Conservation (phyloP, 202 grass and related monocot species). For the Saccharum hybrid region DNA sequence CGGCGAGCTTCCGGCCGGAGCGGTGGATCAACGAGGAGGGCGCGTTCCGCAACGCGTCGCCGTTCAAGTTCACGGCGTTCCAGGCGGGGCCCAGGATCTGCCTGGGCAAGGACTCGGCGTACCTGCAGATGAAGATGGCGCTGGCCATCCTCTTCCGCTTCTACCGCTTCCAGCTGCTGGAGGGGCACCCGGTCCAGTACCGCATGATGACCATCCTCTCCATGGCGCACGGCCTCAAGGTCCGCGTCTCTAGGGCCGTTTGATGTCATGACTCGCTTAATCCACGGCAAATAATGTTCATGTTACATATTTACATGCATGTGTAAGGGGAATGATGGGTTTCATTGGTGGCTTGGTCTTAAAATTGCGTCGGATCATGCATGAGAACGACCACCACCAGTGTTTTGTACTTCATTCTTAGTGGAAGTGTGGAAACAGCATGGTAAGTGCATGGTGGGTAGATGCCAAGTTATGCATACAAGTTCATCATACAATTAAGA, state of each 20-base stretch:
- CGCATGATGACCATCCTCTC: conserved; percentile 97
- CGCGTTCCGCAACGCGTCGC: conserved; percentile 70
- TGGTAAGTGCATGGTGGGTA: too few relatives aligned
- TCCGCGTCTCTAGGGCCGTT: conserved; percentile 59
- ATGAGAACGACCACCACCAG: too few relatives aligned
- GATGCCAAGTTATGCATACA: too few relatives aligned
- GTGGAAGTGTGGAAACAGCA: too few relatives aligned
- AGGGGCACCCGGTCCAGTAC: conserved; percentile 77
- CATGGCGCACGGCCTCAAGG: conserved; percentile 89
- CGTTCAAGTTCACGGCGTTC: conserved; percentile 99
- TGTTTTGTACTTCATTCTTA: too few relatives aligned
- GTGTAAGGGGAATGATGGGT: neutral
- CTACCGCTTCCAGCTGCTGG: conserved; percentile 72
- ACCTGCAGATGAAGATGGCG: conserved; percentile 97
- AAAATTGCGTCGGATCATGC: too few relatives aligned
- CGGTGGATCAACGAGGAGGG: conserved; percentile 84
- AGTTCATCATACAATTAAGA: too few relatives aligned
- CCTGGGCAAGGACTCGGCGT: conserved; percentile 94
- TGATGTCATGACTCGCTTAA: conserved; percentile 18
- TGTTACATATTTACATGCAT: neutral
- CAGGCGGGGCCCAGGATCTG: conserved; percentile 93
- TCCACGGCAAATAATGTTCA: neutral
- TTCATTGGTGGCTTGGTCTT: neutral
- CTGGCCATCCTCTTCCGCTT: conserved; percentile 83
- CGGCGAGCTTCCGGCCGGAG: conserved; percentile 71